Evolutionary conservation across 1,139 yeast species (phyloP), one percentile per base, ranked within the genome.

Genomic region (Yamadazyma triangularis): DNA sequence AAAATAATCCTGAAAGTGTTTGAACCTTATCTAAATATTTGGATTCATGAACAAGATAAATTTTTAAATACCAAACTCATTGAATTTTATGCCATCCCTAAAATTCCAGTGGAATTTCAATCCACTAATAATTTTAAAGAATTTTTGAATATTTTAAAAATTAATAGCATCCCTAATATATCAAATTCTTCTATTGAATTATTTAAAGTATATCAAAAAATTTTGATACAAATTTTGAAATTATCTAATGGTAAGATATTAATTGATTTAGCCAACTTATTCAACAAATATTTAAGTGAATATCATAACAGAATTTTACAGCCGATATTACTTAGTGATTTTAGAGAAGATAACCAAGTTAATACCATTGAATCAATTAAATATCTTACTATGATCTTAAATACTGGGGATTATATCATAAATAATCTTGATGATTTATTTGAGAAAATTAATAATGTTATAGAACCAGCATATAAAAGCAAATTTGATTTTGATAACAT

Each of bases 381-480:
- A 31, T 75, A 83, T 35, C 69, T 85, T 2, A 80, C 94, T 16
- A 63, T 86, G 54, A 72, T 88, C 8, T 58, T 91, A 20, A 86
- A 88, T 45, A 91, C 98, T 0, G 88, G 95, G 1, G 96, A 91
- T 50, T 91, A 89, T 55, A 80, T 95, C 38, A 73, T 85, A 18
- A 70, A 77, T 12, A 91, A 96, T 5, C 76, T 82, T 3, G 72
- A 70, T 13, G 96, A 91, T 50, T 61, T 91, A 31, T 87, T 78
- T 45, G 84, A 80, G 25, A 77, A 74, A 42, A 58, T 91, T 30
- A 51, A 59, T 9, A 71, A 70, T 13, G 58, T 78, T 23, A 64
- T 79, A 23, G 64, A 40, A 30, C 53, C 38, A 48, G 61, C 37
- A 44, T 66, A 38, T 51, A 58, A 39, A 53, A 55, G 27, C 45